Conservation (phyloP, 139 green algal species). For the Pycnococcus provasolii region DNA sequence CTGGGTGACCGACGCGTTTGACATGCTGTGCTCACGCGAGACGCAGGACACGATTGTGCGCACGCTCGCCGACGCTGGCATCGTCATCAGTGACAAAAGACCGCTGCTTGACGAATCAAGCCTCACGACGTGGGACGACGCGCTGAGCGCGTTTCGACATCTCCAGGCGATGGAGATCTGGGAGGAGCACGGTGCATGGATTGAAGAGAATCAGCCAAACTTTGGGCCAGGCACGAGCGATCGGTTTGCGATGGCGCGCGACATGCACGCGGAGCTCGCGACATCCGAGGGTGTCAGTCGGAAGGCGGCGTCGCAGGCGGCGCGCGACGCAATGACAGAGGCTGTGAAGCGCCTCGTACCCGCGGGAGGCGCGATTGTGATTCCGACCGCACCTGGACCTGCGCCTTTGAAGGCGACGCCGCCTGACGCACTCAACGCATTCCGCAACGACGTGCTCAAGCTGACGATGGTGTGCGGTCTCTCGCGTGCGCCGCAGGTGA, state of each 20-base stretch:
- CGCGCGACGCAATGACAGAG: slow-evolving; percentile 4
- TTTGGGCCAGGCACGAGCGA: neutral
- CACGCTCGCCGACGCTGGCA: no score
- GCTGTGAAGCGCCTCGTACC: neutral
- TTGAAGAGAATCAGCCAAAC: neutral
- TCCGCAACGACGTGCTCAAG: neutral
- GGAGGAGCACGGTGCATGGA: neutral
- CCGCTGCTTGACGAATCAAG: no score
- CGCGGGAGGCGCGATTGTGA: neutral
- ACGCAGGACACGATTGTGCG: no score
- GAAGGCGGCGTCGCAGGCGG: neutral
- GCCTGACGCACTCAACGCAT: neutral
- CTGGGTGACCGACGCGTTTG: no score
- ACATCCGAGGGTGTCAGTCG: no score
- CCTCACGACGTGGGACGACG: no score
- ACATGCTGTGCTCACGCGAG: no score
- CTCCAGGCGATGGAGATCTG: no score
- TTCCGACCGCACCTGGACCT: slow-evolving; percentile 3
- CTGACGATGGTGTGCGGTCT: neutral
- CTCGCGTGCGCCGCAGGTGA: no score
- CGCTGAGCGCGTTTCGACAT: no score
- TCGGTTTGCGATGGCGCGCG: neutral
- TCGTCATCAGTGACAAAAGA: no score
- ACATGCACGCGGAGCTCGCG: no score
- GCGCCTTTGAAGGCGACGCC: neutral